phyloP scores from a whole-genome alignment of 148 eudicot species.

The Pharnaceum exiguum region DNA sequence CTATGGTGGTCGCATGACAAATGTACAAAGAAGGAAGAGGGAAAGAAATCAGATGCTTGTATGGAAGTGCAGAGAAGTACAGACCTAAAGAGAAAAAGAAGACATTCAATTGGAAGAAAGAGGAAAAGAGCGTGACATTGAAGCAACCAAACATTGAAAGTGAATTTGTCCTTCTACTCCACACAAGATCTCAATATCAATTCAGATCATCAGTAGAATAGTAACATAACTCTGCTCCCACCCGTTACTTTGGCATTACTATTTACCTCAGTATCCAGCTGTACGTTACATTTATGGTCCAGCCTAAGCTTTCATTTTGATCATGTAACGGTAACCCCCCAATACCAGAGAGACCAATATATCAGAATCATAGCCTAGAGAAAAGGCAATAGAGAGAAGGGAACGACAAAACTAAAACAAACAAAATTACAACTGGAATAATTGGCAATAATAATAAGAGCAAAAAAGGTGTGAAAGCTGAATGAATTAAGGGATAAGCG shows the following conservation, averaged over 20 bases:
- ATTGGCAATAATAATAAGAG: background rate
- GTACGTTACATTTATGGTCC: background rate
- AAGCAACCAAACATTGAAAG: conserved; percentile 32
- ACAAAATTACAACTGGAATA: background rate
- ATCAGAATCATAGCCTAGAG: too few species aligned
- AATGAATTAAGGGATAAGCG: conserved; percentile 18
- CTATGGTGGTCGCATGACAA: too few species aligned
- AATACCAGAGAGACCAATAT: too few species aligned
- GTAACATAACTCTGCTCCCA: background rate
- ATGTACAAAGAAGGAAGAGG: too few species aligned
- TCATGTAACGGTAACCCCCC: too few species aligned
- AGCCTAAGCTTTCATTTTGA: too few species aligned
- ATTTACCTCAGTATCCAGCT: conserved; percentile 10
- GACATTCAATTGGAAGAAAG: background rate
- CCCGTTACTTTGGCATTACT: background rate
- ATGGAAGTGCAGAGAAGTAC: background rate
- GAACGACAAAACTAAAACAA: background rate
- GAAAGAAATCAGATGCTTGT: too few species aligned
- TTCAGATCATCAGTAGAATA: background rate
- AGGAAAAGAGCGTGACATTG: conserved; percentile 18
- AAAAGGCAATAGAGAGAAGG: too few species aligned
- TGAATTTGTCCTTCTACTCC: conserved; percentile 21
- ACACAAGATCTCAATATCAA: conserved; percentile 10
- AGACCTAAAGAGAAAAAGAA: background rate
- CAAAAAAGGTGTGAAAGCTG: background rate